These are phyloP conservation scores for Aquanectria penicillioides DNA, from an alignment of 2,329 filamentous ascomycete genomes.

Conservation along the genomic window DNA sequence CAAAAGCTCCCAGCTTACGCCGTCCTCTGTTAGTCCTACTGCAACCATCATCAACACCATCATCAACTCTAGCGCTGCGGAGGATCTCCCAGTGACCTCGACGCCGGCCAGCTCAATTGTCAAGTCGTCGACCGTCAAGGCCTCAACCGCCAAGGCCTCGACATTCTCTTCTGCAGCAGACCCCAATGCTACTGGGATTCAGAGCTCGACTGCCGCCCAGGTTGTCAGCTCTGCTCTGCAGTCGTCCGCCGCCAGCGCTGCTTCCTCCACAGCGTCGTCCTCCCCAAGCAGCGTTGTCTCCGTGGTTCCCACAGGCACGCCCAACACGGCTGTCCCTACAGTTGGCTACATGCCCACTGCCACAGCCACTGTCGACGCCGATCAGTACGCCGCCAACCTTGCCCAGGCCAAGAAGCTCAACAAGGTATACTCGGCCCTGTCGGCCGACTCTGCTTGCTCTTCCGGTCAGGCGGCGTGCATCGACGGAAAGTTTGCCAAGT, in stretches of 20 bases:
- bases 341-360: conserved; percentile 47
- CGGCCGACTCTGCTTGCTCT: conserved; percentile 57
- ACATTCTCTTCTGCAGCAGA: conserved; percentile 31
- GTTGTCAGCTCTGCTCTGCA: not conserved
- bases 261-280: conserved; percentile 27
- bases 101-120: no score
- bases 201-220: conserved; percentile 20
- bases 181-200: conserved; percentile 20
- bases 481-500: conserved; percentile 58
- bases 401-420: conserved; percentile 58
- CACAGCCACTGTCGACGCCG: conserved; percentile 53
- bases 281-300: conserved; percentile 15
- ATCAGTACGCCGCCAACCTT: conserved; percentile 57
- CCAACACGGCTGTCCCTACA: conserved; percentile 55
- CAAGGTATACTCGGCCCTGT: conserved; percentile 55
- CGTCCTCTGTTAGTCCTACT: not conserved
- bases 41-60: conserved; percentile 18
- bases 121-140: no score
- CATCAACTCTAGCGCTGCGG: conserved; percentile 12
- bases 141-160: conserved; percentile 22
- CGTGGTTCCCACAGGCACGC: conserved; percentile 35
- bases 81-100: conserved; percentile 10
- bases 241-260: conserved; percentile 14
- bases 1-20: conserved; percentile 10
- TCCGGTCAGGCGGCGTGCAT: conserved; percentile 63